Percentiles rank a stretch among this genome's conserved stretches.
Conservation (phyloP, 805 yeast species). For the Wickerhamiella brachini region DNA sequence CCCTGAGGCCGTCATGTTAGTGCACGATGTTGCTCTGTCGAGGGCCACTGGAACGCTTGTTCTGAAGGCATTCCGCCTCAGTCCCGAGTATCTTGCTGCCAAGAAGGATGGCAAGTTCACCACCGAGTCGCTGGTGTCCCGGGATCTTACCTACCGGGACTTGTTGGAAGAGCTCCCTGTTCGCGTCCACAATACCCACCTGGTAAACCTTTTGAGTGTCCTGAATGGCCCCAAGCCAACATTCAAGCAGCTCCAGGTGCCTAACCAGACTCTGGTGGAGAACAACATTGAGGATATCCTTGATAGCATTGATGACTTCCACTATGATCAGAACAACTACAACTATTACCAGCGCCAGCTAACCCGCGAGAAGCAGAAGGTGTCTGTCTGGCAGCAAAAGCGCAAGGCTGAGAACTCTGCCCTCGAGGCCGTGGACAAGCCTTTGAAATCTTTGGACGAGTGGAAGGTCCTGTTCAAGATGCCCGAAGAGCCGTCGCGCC, state of each 20-base stretch:
- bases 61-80: slow-evolving; percentile 56
- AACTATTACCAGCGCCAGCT: slow-evolving; percentile 69
- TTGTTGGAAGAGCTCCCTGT: slow-evolving; percentile 63
- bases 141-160: slow-evolving; percentile 48
- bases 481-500: slow-evolving; percentile 63
- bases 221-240: slow-evolving; percentile 14
- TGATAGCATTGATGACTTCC: slow-evolving; percentile 59
- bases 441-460: slow-evolving; percentile 35
- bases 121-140: slow-evolving; percentile 45
- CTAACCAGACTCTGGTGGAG: slow-evolving; percentile 30
- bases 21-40: slow-evolving; percentile 54
- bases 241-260: slow-evolving; percentile 29
- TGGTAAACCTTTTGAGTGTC: slow-evolving; percentile 42
- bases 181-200: slow-evolving; percentile 49
- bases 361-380: slow-evolving; percentile 53
- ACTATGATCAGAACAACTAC: slow-evolving; percentile 66
- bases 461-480: slow-evolving; percentile 54
- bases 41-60: slow-evolving; percentile 43
- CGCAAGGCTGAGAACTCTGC: slow-evolving; percentile 51
- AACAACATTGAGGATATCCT: slow-evolving; percentile 45
- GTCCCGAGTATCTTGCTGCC: slow-evolving; percentile 43
- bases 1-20: slow-evolving; percentile 38
- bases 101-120: slow-evolving; percentile 43
- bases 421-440: slow-evolving; percentile 44
- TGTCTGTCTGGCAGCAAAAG: slow-evolving; percentile 62